Evolutionary conservation across 2,329 filamentous ascomycete species (phyloP).

Genomic region (Venturia carpophila): DNA sequence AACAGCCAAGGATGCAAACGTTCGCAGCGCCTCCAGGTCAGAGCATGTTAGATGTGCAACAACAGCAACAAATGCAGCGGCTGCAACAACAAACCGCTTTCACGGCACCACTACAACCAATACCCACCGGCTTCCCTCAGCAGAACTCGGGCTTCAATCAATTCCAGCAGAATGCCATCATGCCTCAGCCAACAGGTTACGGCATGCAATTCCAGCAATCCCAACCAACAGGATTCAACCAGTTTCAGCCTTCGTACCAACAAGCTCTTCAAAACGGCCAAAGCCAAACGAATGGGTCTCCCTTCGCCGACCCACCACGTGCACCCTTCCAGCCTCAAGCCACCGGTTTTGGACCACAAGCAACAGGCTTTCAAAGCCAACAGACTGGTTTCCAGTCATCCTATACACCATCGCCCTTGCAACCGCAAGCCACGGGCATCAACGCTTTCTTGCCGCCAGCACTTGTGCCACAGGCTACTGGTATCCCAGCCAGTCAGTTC

Average conservation of each 20-base stretch:
- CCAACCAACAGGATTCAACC: constrained; percentile 37
- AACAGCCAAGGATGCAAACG: constrained; percentile 44
- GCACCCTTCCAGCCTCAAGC: constrained; percentile 33
- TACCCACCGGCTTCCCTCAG: constrained; percentile 36
- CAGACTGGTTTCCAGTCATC: constrained; percentile 25
- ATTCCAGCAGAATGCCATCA: constrained; percentile 35
- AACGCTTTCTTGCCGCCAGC: constrained; percentile 39
- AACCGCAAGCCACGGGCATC: constrained; percentile 49
- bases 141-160: constrained; percentile 50
- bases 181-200: constrained; percentile 42
- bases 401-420: constrained; percentile 30
- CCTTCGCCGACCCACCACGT: constrained; percentile 47
- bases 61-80: constrained; percentile 31
- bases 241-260: constrained; percentile 32
- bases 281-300: constrained; percentile 33
- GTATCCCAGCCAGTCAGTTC: constrained; percentile 38
- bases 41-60: constrained; percentile 64
- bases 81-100: constrained; percentile 25
- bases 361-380: constrained; percentile 44
- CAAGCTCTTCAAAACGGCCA: constrained; percentile 43
- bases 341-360: constrained; percentile 44
- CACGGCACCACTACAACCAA: constrained; percentile 23
- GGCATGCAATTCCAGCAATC: constrained; percentile 27
- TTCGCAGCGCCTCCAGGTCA: constrained; percentile 66
- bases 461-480: constrained; percentile 43